phyloP scores from a whole-genome alignment of 805 yeast genomes.

The Candida pini region DNA sequence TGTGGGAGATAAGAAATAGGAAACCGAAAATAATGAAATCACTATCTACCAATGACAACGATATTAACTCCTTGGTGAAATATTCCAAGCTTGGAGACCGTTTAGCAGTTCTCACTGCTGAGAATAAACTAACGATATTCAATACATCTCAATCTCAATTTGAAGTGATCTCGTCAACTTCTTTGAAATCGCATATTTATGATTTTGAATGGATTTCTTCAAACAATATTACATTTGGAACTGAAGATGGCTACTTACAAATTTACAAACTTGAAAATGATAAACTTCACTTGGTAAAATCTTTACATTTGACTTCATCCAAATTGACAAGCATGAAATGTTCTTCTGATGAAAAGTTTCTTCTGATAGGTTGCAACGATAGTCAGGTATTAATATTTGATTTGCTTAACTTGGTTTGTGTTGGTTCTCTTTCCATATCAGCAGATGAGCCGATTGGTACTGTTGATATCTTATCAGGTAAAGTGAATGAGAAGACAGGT shows the following conservation, averaged over 20 bases:
- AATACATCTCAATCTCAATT: constrained; percentile 21
- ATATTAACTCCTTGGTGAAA: constrained; percentile 19
- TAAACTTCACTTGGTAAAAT: constrained; percentile 8
- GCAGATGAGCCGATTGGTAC: constrained; percentile 39
- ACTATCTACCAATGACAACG: constrained; percentile 2
- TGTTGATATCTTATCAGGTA: too few relatives aligned
- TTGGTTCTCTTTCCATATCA: constrained; percentile 24
- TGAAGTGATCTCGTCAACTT: constrained; percentile 19
- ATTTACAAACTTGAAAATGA: constrained; percentile 16
- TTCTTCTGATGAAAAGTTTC: constrained; percentile 34
- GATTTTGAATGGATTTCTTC: constrained; percentile 35
- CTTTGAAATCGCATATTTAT: constrained; percentile 25
- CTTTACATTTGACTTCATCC: constrained; percentile 31
- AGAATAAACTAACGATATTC: constrained; percentile 27
- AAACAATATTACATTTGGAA: constrained; percentile 28
- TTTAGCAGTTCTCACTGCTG: constrained; percentile 33
- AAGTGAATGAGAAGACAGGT: too few relatives aligned
- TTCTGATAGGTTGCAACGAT: constrained; percentile 40
- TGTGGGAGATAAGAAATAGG: constrained; percentile 36
- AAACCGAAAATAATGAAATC: constrained; percentile 19
- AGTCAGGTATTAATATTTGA: constrained; percentile 41
- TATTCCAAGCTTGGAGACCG: constrained; percentile 37
- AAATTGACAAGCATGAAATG: constrained; percentile 32
- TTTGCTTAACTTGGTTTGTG: constrained; percentile 29
- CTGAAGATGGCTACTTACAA: constrained; percentile 34